Evolutionary conservation across 2,329 filamentous ascomycete species (phyloP), one percentile per base, ranked within the genome.

Genomic region (Akanthomyces lecanii): DNA sequence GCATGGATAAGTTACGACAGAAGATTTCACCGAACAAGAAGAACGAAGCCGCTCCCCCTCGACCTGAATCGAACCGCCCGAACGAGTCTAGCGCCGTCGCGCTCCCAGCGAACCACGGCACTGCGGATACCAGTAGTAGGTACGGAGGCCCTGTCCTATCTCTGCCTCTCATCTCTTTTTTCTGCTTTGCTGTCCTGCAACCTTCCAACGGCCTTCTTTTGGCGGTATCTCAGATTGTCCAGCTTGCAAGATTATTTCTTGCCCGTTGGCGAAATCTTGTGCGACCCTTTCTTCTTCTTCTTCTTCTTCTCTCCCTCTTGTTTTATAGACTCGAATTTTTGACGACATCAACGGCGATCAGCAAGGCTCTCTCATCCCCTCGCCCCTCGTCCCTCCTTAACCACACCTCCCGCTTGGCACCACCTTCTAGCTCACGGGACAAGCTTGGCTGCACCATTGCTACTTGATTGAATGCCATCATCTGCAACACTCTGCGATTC

Each of bases 141-240:
- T 11, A 11, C 33, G 8, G 10, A 7, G 33, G 5, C 7, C 33
- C 33, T 36, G 33, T 47, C 33, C 36, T n/a, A 54, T 25, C 42
- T 28, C 53, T 38, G 55, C 14, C 55, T 57, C 54, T 48, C 44
- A 51, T 42, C 56, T 60, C 36, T 52, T 60, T 50, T 60, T 60
- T 25, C 47, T 59, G 33, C 45, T 42, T 59, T 51, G 56, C 57
- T 51, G 45, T 60, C 57, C 38, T 42, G 36, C 33, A 42, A 30
- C 14, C 42, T 51, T 51, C 25, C 42, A 36, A 33, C 33, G 18
- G 23, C 56, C 23, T 30, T 55, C 10, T 5, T 23, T 57, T 36
- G 40, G 28, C 28, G 28, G 36, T 60, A 30, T 44, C 47, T 16
- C 30, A 30, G 57, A 42, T 45, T 48, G 16, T 44, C 47, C 36